Percentiles rank a stretch among this genome's conserved stretches.
Evolutionary conservation across 331 rosid genomes (phyloP).

Genomic region (Erythrophleum ivorense): DNA sequence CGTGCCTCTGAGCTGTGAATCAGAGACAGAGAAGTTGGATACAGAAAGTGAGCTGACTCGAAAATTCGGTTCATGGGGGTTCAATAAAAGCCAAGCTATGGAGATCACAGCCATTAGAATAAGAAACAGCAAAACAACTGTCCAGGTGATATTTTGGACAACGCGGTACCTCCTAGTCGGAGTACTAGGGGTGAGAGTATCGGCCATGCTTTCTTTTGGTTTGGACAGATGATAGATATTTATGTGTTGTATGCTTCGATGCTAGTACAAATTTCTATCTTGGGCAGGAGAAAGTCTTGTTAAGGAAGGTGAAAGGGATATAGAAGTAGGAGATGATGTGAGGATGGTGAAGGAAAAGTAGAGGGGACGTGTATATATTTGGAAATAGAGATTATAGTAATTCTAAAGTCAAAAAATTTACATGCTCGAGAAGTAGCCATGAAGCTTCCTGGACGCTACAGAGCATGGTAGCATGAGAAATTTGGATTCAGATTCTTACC

Average conservation of each 20-base stretch:
- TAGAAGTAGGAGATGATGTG: neutral
- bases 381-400: neutral
- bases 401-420: too few species aligned
- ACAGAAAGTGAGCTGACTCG: constrained; percentile 39
- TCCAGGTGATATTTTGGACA: neutral
- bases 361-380: neutral
- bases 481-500: too few species aligned
- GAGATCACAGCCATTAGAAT: constrained; percentile 19
- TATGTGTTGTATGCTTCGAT: neutral
- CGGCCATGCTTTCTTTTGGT: neutral
- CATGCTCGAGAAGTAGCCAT: neutral
- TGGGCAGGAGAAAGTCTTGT: neutral
- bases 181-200: neutral
- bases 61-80: constrained; percentile 35
- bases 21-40: constrained; percentile 42
- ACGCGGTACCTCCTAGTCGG: neutral
- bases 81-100: constrained; percentile 45
- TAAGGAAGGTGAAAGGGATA: constrained; percentile 9
- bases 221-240: neutral
- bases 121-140: constrained; percentile 14
- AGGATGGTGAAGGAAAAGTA: neutral
- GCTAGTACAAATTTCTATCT: neutral
- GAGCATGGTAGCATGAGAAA: too few species aligned
- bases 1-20: constrained; percentile 20
- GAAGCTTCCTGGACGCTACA: constrained; percentile 7